phyloP scores from a whole-genome alignment of 768 basidiomycete species.

The Pleurotus eryngii region DNA sequence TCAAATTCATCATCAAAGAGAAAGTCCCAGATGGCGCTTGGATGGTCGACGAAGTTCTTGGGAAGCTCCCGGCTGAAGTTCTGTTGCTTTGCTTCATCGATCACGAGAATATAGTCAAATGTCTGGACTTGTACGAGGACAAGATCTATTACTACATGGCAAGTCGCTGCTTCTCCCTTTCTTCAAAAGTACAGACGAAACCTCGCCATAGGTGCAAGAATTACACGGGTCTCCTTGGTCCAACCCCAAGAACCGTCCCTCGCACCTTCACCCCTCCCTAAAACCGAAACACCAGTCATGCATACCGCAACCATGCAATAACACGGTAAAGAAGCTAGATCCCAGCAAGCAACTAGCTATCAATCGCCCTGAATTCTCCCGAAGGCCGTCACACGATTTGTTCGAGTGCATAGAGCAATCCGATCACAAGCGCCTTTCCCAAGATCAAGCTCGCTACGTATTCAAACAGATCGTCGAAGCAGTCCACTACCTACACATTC shows the following conservation, averaged over 20 bases:
- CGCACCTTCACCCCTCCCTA: background rate
- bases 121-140: constrained; percentile 84
- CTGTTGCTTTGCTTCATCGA: constrained; percentile 68
- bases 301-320: no score
- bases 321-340: background rate
- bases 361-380: constrained; percentile 42
- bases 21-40: constrained; percentile 55
- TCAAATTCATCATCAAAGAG: constrained; percentile 93
- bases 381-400: constrained; percentile 84
- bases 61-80: constrained; percentile 78
- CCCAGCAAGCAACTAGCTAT: constrained; percentile 5
- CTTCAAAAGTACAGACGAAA: background rate
- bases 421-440: constrained; percentile 72
- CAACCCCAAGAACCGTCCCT: constrained; percentile 42
- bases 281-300: no score
- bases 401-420: constrained; percentile 95
- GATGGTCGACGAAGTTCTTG: constrained; percentile 59
- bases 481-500: constrained; percentile 73
- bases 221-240: constrained; percentile 91
- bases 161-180: constrained; percentile 22
- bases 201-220: constrained; percentile 70
- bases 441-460: constrained; percentile 75
- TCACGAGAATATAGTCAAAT: constrained; percentile 82
- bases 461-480: constrained; percentile 88
- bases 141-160: constrained; percentile 84